Conservation (phyloP, 140 eudicot genomes). For the Erigeron philadelphicus region DNA sequence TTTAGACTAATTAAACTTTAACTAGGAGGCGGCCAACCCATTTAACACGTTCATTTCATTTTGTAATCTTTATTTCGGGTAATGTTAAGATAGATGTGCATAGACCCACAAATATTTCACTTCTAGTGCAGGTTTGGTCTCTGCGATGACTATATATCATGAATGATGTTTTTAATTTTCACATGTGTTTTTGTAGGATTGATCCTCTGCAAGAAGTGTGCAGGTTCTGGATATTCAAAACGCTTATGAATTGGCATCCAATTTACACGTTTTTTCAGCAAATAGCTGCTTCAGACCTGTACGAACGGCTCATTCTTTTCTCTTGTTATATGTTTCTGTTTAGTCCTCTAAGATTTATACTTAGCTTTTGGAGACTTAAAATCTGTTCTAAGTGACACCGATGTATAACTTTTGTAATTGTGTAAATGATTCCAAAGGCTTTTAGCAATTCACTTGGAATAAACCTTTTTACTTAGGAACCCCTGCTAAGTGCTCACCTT, state of each 20-base stretch:
- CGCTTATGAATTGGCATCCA: conserved; percentile 50
- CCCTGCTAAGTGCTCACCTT: background rate
- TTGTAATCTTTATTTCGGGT: background rate
- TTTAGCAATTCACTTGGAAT: background rate
- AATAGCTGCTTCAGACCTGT: conserved; percentile 9
- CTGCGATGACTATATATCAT: conserved; percentile 1
- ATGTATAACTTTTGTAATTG: conserved; percentile 28
- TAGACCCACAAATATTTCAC: background rate
- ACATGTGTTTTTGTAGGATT: conserved; percentile 47
- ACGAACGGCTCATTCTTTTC: conserved; percentile 15
- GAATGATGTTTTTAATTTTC: conserved; percentile 16
- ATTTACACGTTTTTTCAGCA: conserved; percentile 16
- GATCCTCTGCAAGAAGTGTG: conserved; percentile 88
- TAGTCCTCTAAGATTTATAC: conserved; percentile 4
- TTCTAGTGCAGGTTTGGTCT: too few relatives aligned
- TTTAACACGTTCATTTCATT: background rate
- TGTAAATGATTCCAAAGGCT: conserved; percentile 15
- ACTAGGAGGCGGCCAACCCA: background rate
- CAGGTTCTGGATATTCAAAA: conserved; percentile 84
- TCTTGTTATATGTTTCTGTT: conserved; percentile 6
- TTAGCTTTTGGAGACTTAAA: conserved; percentile 15
- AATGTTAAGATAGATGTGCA: background rate
- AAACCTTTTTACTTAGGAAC: conserved; percentile 10
- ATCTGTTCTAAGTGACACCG: conserved; percentile 9
- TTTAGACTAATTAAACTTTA: background rate